Evolutionary conservation across 495 filamentous ascomycete species (phyloP).

Genomic region (Platismatia glauca): DNA sequence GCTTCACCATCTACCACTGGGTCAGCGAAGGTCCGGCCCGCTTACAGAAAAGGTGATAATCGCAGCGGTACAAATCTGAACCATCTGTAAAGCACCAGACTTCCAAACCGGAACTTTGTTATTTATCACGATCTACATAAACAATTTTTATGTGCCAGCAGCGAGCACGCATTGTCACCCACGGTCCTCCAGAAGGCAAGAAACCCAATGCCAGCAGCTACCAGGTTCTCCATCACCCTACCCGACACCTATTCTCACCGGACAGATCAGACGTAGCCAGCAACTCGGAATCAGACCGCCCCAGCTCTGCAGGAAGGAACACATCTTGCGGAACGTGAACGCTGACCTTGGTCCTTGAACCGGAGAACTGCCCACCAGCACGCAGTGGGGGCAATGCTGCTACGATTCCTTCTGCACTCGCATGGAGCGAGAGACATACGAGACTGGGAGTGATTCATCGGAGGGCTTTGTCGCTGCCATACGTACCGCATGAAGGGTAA

Average conservation of each 20-base stretch:
- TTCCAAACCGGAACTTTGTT: not conserved
- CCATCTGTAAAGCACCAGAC: not conserved
- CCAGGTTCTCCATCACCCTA: not conserved
- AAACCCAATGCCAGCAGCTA: not conserved
- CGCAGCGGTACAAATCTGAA: no score
- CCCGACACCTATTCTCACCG: not conserved
- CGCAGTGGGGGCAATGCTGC: not conserved
- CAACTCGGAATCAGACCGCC: not conserved
- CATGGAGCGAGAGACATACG: not conserved
- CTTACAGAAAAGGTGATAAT: no score
- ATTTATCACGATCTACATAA: not conserved
- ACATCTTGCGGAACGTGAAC: no score
- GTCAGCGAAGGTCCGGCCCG: not conserved
- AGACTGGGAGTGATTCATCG: not conserved
- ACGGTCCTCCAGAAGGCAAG: not conserved
- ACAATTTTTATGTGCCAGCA: not conserved
- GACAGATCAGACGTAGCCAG: not conserved
- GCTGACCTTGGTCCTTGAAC: no score
- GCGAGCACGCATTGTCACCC: not conserved
- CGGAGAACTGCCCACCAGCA: not conserved
- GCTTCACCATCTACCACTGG: not conserved
- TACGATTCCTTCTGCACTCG: not conserved
- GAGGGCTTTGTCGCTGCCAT: not conserved
- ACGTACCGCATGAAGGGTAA: not conserved
- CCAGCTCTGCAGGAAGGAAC: not conserved